phyloP scores from a whole-genome alignment of 2,329 filamentous ascomycete genomes.

The Ceratocystis cubensis region DNA sequence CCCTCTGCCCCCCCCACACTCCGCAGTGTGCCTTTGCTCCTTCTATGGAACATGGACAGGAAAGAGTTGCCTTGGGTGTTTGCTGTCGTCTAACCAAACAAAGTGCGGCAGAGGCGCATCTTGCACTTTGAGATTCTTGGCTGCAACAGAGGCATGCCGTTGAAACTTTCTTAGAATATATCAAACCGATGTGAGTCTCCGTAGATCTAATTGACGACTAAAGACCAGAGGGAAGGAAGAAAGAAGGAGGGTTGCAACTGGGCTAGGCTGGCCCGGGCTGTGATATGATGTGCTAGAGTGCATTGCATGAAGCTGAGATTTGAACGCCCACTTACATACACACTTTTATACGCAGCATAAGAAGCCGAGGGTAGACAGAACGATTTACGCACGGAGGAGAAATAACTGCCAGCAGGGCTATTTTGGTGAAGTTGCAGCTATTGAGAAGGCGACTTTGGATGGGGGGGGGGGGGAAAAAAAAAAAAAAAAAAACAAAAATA shows the following conservation, averaged over 20 bases:
- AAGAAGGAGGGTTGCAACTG: not conserved
- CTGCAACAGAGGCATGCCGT: not conserved
- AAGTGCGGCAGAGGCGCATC: not conserved
- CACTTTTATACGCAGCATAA: not conserved
- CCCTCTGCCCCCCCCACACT: not conserved
- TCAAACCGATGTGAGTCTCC: not conserved
- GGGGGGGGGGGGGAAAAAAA: no score
- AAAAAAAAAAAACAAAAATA: no score
- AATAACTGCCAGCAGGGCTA: no score
- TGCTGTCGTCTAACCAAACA: not conserved
- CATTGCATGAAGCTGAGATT: not conserved
- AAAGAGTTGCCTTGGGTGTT: not conserved
- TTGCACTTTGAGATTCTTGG: not conserved
- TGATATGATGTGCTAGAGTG: not conserved
- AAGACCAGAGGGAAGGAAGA: not conserved
- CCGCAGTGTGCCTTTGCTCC: not conserved
- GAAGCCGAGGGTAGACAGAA: no score
- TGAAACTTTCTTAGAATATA: constrained; percentile 2
- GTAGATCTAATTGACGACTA: not conserved
- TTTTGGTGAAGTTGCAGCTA: no score
- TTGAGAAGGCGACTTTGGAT: no score
- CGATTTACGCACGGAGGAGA: no score
- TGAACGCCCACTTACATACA: not conserved
- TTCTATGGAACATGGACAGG: not conserved
- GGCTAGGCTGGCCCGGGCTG: not conserved